These are phyloP conservation scores for Hypoxylon fragiforme DNA, from an alignment of 495 filamentous ascomycete species.

Conservation along the genomic window DNA sequence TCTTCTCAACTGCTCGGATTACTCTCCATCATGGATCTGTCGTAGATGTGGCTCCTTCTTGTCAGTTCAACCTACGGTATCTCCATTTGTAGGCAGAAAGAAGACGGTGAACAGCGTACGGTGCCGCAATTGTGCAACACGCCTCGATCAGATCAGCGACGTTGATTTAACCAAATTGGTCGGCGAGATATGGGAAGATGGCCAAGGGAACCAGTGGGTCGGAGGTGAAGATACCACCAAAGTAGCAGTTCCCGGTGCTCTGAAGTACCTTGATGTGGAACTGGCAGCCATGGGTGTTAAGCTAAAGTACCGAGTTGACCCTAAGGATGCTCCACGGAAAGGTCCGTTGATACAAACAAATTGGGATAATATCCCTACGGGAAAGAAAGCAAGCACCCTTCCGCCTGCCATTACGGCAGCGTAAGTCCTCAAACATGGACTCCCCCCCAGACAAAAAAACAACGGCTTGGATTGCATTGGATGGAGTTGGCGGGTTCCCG, in stretches of 20 bases:
- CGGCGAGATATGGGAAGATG: slow-evolving; percentile 89
- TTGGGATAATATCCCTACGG: slow-evolving; percentile 25
- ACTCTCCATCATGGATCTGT: slow-evolving; percentile 85
- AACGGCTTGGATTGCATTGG: slow-evolving; percentile 10
- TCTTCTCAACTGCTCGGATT: slow-evolving; percentile 94
- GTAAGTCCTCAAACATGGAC: not conserved
- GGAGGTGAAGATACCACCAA: slow-evolving; percentile 89
- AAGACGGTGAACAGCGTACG: slow-evolving; percentile 62
- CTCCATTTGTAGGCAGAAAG: slow-evolving; percentile 64
- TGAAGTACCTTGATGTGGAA: slow-evolving; percentile 93
- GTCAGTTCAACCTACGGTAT: slow-evolving; percentile 76
- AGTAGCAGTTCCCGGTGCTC: slow-evolving; percentile 87
- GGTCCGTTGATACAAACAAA: slow-evolving; percentile 43
- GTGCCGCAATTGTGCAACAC: slow-evolving; percentile 79
- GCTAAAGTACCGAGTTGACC: slow-evolving; percentile 83
- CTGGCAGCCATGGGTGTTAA: slow-evolving; percentile 90
- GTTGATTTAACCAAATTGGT: slow-evolving; percentile 61
- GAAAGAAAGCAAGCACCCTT: slow-evolving; percentile 31
- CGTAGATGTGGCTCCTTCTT: slow-evolving; percentile 85
- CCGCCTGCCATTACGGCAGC: slow-evolving; percentile 18
- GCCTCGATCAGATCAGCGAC: slow-evolving; percentile 58
- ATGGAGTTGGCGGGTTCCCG: slow-evolving; percentile 23
- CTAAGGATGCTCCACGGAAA: slow-evolving; percentile 51
- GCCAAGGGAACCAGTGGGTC: slow-evolving; percentile 73
- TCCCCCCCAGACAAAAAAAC: not conserved